A percentile compares a stretch with the other conserved stretches of the same genome.
Evolutionary conservation across 1,284 basidiomycete species (phyloP).

Genomic region (Naganishia sp.): DNA sequence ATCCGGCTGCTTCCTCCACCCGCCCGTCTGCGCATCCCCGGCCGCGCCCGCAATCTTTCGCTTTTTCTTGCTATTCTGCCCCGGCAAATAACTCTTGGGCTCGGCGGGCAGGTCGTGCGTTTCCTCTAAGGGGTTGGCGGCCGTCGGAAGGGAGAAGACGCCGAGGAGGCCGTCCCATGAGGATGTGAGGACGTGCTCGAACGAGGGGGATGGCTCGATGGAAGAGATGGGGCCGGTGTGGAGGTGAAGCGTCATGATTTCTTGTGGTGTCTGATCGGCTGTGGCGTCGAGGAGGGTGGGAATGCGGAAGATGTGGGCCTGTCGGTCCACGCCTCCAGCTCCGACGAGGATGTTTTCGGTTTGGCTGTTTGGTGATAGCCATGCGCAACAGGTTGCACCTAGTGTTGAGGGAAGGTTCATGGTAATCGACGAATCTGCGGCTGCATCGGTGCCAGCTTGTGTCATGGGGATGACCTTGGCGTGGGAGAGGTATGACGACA

Average conservation of each 20-base stretch:
- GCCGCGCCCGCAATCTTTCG: conserved; percentile 56
- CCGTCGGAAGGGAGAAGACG: conserved; percentile 58
- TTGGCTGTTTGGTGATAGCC: conserved; percentile 57
- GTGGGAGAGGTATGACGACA: conserved; percentile 77
- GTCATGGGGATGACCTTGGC: conserved; percentile 67
- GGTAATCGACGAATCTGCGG: conserved; percentile 37
- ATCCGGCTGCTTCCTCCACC: conserved; percentile 51
- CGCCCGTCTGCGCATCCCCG: conserved; percentile 43
- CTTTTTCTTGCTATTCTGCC: conserved; percentile 62
- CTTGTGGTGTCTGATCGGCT: conserved; percentile 58
- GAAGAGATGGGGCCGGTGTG: conserved; percentile 74
- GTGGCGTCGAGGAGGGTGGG: conserved; percentile 52
- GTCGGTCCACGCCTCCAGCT: conserved; percentile 81
- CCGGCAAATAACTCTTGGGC: conserved; percentile 49
- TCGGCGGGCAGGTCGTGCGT: conserved; percentile 52
- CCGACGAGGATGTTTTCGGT: conserved; percentile 59
- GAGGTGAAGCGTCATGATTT: conserved; percentile 63
- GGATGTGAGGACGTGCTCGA: conserved; percentile 67
- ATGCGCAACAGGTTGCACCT: conserved; percentile 71
- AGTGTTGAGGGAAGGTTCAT: conserved; percentile 51
- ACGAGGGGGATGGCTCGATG: conserved; percentile 61
- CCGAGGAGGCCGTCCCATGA: conserved; percentile 80
- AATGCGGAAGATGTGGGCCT: conserved; percentile 65
- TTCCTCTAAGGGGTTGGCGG: conserved; percentile 34
- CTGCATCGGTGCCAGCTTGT: conserved; percentile 28